Evolutionary conservation across 768 basidiomycete genomes (phyloP).

Genomic region (Macrolepiota dolichaula): DNA sequence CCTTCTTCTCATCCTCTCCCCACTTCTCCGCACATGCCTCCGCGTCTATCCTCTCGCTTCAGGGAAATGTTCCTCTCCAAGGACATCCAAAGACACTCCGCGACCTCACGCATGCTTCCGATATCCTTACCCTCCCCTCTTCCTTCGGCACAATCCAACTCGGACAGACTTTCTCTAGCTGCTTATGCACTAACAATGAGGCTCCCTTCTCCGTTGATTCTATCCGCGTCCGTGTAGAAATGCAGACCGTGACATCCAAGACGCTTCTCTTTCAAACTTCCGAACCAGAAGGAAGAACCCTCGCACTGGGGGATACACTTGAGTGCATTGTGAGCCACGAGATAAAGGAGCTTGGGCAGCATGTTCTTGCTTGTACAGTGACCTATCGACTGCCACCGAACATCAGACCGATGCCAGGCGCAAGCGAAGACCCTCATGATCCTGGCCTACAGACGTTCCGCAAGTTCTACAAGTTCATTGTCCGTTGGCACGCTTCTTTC

Average conservation of each 20-base stretch:
- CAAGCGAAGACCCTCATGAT: conserved; percentile 49
- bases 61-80: conserved; percentile 64
- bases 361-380: conserved; percentile 84
- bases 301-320: conserved; percentile 57
- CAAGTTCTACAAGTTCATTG: conserved; percentile 90
- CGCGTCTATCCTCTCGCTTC: conserved; percentile 71
- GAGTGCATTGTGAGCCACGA: conserved; percentile 78
- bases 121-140: conserved; percentile 76
- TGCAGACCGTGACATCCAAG: conserved; percentile 78
- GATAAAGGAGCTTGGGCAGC: conserved; percentile 91
- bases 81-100: conserved; percentile 82
- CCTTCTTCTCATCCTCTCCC: conserved; percentile 77
- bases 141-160: conserved; percentile 86
- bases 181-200: conserved; percentile 82
- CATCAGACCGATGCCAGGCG: conserved; percentile 44
- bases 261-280: conserved; percentile 61
- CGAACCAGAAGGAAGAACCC: conserved; percentile 34
- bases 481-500: conserved; percentile 34
- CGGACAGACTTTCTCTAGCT: conserved; percentile 84
- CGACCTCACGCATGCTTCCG: conserved; percentile 75
- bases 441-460: conserved; percentile 66
- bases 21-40: conserved; percentile 80
- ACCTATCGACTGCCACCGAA: conserved; percentile 72
- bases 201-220: conserved; percentile 58
- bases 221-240: conserved; percentile 71